Evolutionary conservation across 1,284 basidiomycete genomes (phyloP).

Genomic region (Ceratobasidium sp.): DNA sequence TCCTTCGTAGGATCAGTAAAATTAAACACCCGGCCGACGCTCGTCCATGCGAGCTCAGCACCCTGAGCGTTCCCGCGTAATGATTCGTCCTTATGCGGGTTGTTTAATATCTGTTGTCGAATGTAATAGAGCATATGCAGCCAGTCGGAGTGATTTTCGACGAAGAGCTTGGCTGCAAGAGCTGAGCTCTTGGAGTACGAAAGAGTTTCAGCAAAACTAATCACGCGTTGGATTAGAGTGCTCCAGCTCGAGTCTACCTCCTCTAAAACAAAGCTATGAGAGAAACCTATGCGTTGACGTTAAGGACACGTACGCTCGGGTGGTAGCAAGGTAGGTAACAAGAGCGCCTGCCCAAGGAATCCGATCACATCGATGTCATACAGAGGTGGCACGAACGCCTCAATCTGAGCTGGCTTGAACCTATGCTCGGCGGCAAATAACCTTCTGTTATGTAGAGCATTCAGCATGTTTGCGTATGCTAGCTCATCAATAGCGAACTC

Average conservation of each 20-base stretch:
- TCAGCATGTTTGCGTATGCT: neutral
- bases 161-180: neutral
- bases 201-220: neutral
- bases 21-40: conserved; percentile 4
- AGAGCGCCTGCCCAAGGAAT: neutral
- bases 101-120: neutral
- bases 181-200: neutral
- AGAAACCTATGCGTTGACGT: neutral
- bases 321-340: neutral
- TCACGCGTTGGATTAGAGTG: neutral
- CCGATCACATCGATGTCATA: conserved; percentile 7
- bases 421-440: conserved; percentile 15
- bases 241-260: conserved; percentile 1
- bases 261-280: neutral
- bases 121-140: neutral
- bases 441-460: neutral
- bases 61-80: conserved; percentile 4
- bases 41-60: conserved; percentile 8
- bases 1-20: conserved; percentile 9
- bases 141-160: neutral
- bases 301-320: neutral
- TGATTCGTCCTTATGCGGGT: neutral
- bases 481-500: neutral
- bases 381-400: neutral
- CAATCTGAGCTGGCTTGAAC: conserved; percentile 3